Percentiles rank a stretch among this genome's conserved stretches.
These are phyloP conservation scores for Wallemia ichthyophaga DNA, from an alignment of 1,284 basidiomycete genomes.

Conservation along the genomic window DNA sequence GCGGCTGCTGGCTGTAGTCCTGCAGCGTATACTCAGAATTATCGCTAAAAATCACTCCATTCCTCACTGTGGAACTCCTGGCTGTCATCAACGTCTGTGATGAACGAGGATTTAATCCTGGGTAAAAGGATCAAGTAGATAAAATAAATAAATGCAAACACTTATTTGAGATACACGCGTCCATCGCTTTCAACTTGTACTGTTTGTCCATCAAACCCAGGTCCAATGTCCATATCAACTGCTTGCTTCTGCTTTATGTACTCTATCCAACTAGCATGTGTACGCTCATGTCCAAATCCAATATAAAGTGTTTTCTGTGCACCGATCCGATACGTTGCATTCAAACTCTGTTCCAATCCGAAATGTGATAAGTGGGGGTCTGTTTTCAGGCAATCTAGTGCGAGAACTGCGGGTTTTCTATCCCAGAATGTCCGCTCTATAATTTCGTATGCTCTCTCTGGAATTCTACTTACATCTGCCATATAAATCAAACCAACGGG, in stretches of 20 bases:
- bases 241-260: not conserved
- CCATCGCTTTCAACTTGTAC: not conserved
- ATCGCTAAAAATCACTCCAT: not conserved
- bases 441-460: constrained; percentile 2
- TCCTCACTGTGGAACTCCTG: not conserved
- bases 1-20: not conserved
- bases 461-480: constrained; percentile 14
- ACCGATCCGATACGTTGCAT: not conserved
- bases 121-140: not conserved
- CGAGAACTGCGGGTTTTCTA: not conserved
- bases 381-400: not conserved
- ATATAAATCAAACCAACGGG: constrained; percentile 13
- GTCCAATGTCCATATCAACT: not conserved
- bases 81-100: not conserved
- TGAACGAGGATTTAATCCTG: not conserved
- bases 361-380: not conserved
- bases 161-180: not conserved
- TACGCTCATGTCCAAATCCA: not conserved
- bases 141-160: not conserved
- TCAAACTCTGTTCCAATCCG: not conserved
- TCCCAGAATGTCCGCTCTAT: not conserved
- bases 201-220: not conserved
- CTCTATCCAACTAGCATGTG: not conserved
- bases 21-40: not conserved
- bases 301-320: not conserved